Evolutionary conservation across 2,329 filamentous ascomycete genomes (phyloP), one percentile per base, ranked within the genome.

Genomic region (Hymenoscyphus fructigenus): DNA sequence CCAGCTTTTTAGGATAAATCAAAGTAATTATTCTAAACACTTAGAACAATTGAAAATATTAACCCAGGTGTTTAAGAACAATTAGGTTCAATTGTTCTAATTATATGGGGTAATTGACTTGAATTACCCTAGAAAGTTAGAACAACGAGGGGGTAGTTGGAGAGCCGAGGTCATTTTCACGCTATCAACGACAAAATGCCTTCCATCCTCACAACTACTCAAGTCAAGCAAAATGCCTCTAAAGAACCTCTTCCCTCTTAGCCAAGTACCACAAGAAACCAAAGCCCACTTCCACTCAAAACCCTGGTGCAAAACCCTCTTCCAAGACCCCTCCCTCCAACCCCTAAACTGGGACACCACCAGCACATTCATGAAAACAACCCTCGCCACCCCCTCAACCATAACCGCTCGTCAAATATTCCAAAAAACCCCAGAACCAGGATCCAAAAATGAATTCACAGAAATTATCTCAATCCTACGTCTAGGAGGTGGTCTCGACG

Each of bases 401-500:
- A 70, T 74, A 1, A 15, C 55, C 3, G 67, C 63, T 1, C 69
- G 65, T 63, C 72, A 74, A 62, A 61, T 47, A 3, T 71, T 74
- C 50, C 65, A 65, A 26, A 66, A 59, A 50, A 14, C 36, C 17
- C 44, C 65, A n/a, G 50, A 41, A 3, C 41, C 60, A 3, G 29
- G 58, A 36, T 53, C 20, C 20, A 29, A 61, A n/a, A n/a, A n/a
- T 17, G 56, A 60, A 17, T 28, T 34, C 32, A n/a, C n/a, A 5
- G 67, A 73, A 47, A 38, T 68, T 6, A 12, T 72, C 1, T 44
- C 57, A 0, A 36, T 74, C 14, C 10, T 73, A 5, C 67, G 74
- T 12, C 75, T 88, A 1, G 85, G 84, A 1, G 69, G 77, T 9
- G 82, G 81, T 15, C 67, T 89, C 41, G 84, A 85, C 68, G 86